These are phyloP conservation scores for Nemania sp. DNA, from an alignment of 2,329 filamentous ascomycete genomes.

Conservation along the genomic window DNA sequence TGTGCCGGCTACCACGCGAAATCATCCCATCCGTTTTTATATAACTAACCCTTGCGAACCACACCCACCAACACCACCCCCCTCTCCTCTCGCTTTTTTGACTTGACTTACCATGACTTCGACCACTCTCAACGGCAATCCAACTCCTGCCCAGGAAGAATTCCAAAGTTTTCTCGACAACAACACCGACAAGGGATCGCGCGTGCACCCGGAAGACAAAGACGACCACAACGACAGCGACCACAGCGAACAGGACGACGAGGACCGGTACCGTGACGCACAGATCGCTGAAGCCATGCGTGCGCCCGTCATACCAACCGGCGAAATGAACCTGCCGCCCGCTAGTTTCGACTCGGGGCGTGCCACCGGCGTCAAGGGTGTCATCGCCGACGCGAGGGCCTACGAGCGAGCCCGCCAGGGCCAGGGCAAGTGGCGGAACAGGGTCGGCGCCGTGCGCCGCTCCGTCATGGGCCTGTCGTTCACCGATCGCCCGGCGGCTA, in stretches of 20 bases:
- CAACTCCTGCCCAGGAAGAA: slow-evolving; percentile 73
- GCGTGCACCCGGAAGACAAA: slow-evolving; percentile 70
- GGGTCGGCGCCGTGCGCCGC: slow-evolving; percentile 64
- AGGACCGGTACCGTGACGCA: slow-evolving; percentile 64
- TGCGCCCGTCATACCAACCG: slow-evolving; percentile 64
- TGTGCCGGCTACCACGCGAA: slow-evolving; percentile 15
- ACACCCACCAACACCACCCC: slow-evolving; percentile 27
- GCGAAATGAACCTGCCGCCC: slow-evolving; percentile 70
- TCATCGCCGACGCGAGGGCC: slow-evolving; percentile 84
- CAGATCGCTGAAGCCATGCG: slow-evolving; percentile 75
- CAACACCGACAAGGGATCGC: slow-evolving; percentile 59
- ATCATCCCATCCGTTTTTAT: slow-evolving; percentile 29
- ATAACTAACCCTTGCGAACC: slow-evolving; percentile 35
- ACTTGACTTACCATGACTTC: slow-evolving; percentile 59
- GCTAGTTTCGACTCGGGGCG: slow-evolving; percentile 73
- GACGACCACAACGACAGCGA: slow-evolving; percentile 60
- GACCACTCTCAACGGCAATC: slow-evolving; percentile 51
- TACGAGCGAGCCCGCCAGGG: slow-evolving; percentile 76
- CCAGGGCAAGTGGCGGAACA: slow-evolving; percentile 65
- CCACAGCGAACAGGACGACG: slow-evolving; percentile 65
- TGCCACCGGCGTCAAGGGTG: slow-evolving; percentile 86
- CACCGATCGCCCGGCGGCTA: slow-evolving; percentile 50
- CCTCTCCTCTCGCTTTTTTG: slow-evolving; percentile 20
- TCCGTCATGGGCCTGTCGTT: slow-evolving; percentile 66
- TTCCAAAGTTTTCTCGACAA: slow-evolving; percentile 72